These are phyloP conservation scores for Cucurbita argyrosperma DNA, from an alignment of 306 rosid genomes.

Conservation along the genomic window DNA sequence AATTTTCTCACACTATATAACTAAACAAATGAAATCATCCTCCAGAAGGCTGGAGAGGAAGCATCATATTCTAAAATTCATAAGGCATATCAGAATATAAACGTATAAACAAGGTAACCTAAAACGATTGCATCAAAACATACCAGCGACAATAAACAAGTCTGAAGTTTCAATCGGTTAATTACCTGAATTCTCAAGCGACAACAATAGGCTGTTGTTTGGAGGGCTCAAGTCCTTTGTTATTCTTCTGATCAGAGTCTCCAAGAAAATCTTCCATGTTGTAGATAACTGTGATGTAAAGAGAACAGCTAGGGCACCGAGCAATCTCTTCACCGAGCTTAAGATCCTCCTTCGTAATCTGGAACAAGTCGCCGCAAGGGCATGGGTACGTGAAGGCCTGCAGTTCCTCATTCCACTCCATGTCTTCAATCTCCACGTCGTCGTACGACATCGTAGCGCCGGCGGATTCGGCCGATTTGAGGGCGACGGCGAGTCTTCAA, in stretches of 20 bases:
- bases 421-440: slow-evolving; percentile 96
- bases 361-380: slow-evolving; percentile 93
- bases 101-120: background rate
- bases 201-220: slow-evolving; percentile 38
- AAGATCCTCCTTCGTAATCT: slow-evolving; percentile 81
- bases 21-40: background rate
- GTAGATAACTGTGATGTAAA: slow-evolving; percentile 77
- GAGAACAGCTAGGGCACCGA: slow-evolving; percentile 96
- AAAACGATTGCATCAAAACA: background rate
- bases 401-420: slow-evolving; percentile 87
- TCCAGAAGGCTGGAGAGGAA: background rate
- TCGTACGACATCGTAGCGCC: slow-evolving; percentile 64
- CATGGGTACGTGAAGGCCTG: slow-evolving; percentile 81
- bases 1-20: background rate
- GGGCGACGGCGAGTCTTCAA: background rate
- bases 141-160: background rate
- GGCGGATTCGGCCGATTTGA: background rate
- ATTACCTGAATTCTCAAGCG: slow-evolving; percentile 38
- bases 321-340: slow-evolving; percentile 87
- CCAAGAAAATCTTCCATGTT: slow-evolving; percentile 62
- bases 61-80: background rate
- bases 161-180: background rate
- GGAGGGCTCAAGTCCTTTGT: slow-evolving; percentile 19
- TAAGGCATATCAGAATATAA: background rate
- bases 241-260: slow-evolving; percentile 22